These are phyloP conservation scores for Phialocephala subalpina DNA, from an alignment of 2,329 filamentous ascomycete species.

Conservation along the genomic window DNA sequence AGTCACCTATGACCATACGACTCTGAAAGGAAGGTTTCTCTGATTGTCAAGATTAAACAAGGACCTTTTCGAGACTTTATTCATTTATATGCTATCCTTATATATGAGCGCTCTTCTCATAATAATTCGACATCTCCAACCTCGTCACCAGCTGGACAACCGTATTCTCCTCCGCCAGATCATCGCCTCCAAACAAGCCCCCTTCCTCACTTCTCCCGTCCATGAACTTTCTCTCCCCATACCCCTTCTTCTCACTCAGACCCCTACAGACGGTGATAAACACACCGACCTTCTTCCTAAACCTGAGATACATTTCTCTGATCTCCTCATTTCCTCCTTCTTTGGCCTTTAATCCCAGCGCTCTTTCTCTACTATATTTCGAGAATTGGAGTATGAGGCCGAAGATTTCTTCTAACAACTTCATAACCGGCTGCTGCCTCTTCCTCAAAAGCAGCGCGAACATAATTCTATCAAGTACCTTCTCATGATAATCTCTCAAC, in stretches of 20 bases:
- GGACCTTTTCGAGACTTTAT: no score
- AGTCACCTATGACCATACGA: no score
- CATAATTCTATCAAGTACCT: conserved; percentile 78
- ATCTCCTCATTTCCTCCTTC: conserved; percentile 48
- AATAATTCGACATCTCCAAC: conserved; percentile 77
- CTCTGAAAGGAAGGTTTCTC: no score
- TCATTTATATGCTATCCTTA: conserved; percentile 14
- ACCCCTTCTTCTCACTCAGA: conserved; percentile 67
- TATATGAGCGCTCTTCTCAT: conserved; percentile 45
- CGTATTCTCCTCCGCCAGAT: conserved; percentile 60
- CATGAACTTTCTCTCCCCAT: conserved; percentile 41
- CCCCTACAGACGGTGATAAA: conserved; percentile 78
- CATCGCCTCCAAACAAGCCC: conserved; percentile 47
- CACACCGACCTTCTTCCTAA: conserved; percentile 75
- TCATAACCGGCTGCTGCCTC: conserved; percentile 76
- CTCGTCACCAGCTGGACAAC: conserved; percentile 73
- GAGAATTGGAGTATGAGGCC: conserved; percentile 75
- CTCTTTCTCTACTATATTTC: conserved; percentile 54
- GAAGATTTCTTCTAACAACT: conserved; percentile 81
- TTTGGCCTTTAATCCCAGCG: conserved; percentile 45
- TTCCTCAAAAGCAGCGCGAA: conserved; percentile 76
- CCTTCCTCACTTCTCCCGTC: conserved; percentile 41
- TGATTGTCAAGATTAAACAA: no score
- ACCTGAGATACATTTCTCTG: conserved; percentile 65
- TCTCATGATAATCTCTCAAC: conserved; percentile 74